Evolutionary conservation across 768 basidiomycete genomes (phyloP).

Genomic region (Sistotremastrum niveocremeum): DNA sequence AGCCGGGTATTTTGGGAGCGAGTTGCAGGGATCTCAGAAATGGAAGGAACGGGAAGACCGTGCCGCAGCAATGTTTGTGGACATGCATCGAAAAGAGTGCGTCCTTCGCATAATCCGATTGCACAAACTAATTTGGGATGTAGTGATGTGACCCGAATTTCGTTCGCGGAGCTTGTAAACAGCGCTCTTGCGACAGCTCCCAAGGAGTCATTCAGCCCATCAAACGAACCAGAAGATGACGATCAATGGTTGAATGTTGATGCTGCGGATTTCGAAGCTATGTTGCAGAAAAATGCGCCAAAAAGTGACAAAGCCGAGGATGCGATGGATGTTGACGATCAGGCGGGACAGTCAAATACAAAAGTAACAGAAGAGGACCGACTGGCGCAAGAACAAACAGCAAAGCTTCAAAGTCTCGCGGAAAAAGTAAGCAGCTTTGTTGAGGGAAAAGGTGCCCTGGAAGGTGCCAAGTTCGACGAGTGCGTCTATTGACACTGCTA

Average conservation of each 20-base stretch:
- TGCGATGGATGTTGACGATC: conserved; percentile 37
- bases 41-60: conserved; percentile 67
- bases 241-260: conserved; percentile 85
- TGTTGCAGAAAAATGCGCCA: conserved; percentile 33
- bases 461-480: conserved; percentile 88
- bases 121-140: background rate
- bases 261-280: conserved; percentile 58
- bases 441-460: conserved; percentile 75
- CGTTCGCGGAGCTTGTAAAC: conserved; percentile 67
- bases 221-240: conserved; percentile 42
- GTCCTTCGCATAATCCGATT: conserved; percentile 16
- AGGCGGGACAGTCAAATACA: conserved; percentile 1
- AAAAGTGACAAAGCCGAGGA: conserved; percentile 10
- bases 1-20: conserved; percentile 64
- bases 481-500: conserved; percentile 26
- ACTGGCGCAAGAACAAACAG: conserved; percentile 50
- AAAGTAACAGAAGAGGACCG: conserved; percentile 31
- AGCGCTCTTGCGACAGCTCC: conserved; percentile 37
- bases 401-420: conserved; percentile 62
- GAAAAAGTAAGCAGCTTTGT: conserved; percentile 83
- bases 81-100: conserved; percentile 52
- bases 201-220: conserved; percentile 11
- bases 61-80: conserved; percentile 54
- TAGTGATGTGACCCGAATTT: conserved; percentile 49
- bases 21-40: conserved; percentile 59